These are phyloP conservation scores for Annulohypoxylon stygium DNA, from an alignment of 495 filamentous ascomycete genomes.

Conservation along the genomic window DNA sequence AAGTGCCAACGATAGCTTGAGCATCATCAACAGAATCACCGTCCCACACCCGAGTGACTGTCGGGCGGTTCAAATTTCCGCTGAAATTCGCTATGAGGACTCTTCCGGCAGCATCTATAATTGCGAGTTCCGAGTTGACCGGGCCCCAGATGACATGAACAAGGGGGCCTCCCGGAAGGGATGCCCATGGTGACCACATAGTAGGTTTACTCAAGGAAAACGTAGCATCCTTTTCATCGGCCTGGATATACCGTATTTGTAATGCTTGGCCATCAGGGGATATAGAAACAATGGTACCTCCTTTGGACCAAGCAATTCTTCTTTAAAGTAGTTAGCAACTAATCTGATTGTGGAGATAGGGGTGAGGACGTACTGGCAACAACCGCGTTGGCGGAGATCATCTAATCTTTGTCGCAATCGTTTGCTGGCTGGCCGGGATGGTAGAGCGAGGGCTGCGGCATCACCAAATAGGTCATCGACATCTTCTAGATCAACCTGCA, in stretches of 20 bases:
- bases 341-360: background rate
- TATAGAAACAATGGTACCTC: constrained; percentile 88
- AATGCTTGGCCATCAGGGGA: constrained; percentile 75
- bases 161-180: constrained; percentile 65
- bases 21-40: constrained; percentile 77
- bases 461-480: constrained; percentile 84
- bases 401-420: constrained; percentile 79
- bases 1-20: constrained; percentile 81
- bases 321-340: constrained; percentile 60
- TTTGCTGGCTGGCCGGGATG: constrained; percentile 68
- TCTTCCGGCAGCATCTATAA: constrained; percentile 79
- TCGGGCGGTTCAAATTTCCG: constrained; percentile 75
- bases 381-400: constrained; percentile 82
- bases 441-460: constrained; percentile 67
- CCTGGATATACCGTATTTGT: constrained; percentile 77
- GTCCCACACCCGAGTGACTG: constrained; percentile 64
- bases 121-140: constrained; percentile 75
- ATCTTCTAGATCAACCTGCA: constrained; percentile 79
- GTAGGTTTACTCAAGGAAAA: constrained; percentile 80
- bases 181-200: constrained; percentile 51
- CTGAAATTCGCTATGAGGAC: constrained; percentile 74
- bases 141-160: constrained; percentile 87
- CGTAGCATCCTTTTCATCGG: constrained; percentile 74
- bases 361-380: constrained; percentile 75
- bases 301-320: constrained; percentile 88